Base-by-base conservation (phyloP, 495 filamentous ascomycete species). In the Penicillium odoratum region DNA sequence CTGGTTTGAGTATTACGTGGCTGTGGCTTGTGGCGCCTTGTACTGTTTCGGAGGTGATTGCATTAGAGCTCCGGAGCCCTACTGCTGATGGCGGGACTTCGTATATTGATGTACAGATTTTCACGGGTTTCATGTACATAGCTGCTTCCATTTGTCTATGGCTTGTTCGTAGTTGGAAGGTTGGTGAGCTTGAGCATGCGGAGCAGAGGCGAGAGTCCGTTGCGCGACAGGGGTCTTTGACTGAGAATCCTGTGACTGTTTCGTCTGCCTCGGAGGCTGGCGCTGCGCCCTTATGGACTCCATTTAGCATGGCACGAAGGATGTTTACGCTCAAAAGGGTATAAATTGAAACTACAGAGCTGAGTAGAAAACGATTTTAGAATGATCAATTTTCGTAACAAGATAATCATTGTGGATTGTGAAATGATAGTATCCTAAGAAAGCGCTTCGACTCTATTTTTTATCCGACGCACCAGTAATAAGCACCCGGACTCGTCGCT, bases 1-100 rank as follows among this genome's bases (percentile, higher is more conserved):
- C 87, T 36, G 85, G 83, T 0, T 69, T 94, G 21, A 88, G 85
- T 33, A 83, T 94, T n/a, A 81, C 84, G 18, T 96, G 91, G 91
- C 66, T 94, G 18, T 69, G 82, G 7, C 76, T 94, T 11, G 85
- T 88, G 33, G 64, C 91, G 8, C 91, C 91, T 2, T 82, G 83
- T 7, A 93, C 89, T 0, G 81, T 92, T 56, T 83, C 87, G 36
- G 90, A 94, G 61, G 80, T 86, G 0, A 92, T 93, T 65, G 89
- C 78, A 2, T 75, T 94, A n/a, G 76, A 85, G 55, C 80, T 94
- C 54, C 74, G 82, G 53, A 71, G 75, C 28, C 59, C 80, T 21
- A 45, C 56, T 38, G 74, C 72, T 3, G 64, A 65, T 3, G 65
- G 64, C 3, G 70, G 74, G 5, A 59, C 63, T 25, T 75, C 71